A percentile compares a stretch with the other conserved stretches of the same genome.
phyloP scores from a whole-genome alignment of 306 rosid genomes.

The Sechiopsis laciniata region DNA sequence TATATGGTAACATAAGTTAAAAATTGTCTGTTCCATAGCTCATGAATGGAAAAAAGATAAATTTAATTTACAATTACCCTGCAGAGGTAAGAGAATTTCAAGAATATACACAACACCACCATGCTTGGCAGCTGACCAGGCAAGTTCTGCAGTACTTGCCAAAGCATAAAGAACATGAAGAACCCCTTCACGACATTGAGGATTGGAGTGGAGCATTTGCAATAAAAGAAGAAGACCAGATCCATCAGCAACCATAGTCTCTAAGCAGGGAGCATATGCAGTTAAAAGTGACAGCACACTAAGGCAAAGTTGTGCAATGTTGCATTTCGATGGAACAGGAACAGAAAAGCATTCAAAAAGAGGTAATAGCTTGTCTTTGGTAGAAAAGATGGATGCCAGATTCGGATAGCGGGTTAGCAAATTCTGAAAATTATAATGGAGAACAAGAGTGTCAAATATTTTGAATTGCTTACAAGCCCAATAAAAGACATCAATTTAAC shows the following conservation, averaged over 20 bases:
- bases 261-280: conserved; percentile 93
- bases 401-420: conserved; percentile 75
- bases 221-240: conserved; percentile 87
- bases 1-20: conserved; percentile 9
- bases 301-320: conserved; percentile 91
- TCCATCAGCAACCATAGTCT: conserved; percentile 99
- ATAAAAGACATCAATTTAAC: conserved; percentile 4
- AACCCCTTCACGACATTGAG: conserved; percentile 94
- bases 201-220: conserved; percentile 90
- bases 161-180: conserved; percentile 97
- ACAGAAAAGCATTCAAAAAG: conserved; percentile 96
- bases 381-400: conserved; percentile 89
- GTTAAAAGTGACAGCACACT: conserved; percentile 86
- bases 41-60: conserved; percentile 15
- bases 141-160: conserved; percentile 92
- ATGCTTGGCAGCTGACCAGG: conserved; percentile 99
- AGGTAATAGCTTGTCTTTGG: conserved; percentile 83
- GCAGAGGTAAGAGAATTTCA: conserved; percentile 86
- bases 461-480: not conserved
- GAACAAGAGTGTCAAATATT: conserved; percentile 10
- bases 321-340: conserved; percentile 65
- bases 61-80: conserved; percentile 42
- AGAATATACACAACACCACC: conserved; percentile 98
- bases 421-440: conserved; percentile 54
- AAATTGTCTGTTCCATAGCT: not conserved